Evolutionary conservation across 352 stramenopile species (phyloP), one percentile per base, ranked within the genome.

Genomic region (Pythium plurisporium): DNA sequence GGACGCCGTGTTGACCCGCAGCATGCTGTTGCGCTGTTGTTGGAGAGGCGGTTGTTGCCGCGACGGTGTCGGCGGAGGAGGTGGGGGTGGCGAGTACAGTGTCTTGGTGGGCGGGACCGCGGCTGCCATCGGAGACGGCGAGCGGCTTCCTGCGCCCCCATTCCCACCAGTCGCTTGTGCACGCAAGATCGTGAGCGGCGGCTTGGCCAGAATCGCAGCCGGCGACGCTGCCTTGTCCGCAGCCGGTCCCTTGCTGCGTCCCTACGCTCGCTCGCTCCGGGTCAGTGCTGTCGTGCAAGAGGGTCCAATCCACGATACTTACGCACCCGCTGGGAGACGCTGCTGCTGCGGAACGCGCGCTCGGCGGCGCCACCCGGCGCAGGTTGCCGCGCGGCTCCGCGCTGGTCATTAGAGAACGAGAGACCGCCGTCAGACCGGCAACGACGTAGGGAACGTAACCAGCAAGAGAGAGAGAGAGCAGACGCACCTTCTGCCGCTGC

Each of bases 401-500:
- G 53, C 27, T 41, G 36, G 7, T 22, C 2, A n/a, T 17, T 48
- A 6, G 17, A 15, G 20, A 43, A 4, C 1, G 29, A 45, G 15
- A 50, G 26, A 53, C 19, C 38, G 3, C 31, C 5, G 22, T 7
- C 29, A 50, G 1, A 27, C 20, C 31, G 31, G 8, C 31, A 37
- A 37, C 31, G 31, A 37, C 8, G n/a, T n/a, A n/a, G n/a, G n/a
- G n/a, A n/a, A n/a, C n/a, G n/a, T n/a, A n/a, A n/a, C n/a, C n/a
- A n/a, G n/a, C n/a, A n/a, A n/a, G n/a, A n/a, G 31, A 41, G 1
- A 10, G 30, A 37, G 23, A n/a, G 8, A 22, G 9, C 40, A 43
- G 1, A 56, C 65, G 48, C 44, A 87, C 79, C 76, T 87, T 86
- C 53, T 87, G 76, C 12, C 79, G 76, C 77, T 89, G 79, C 72